Evolutionary conservation across 768 basidiomycete genomes (phyloP), one percentile per base, ranked within the genome.

Genomic region (Dioszegia hungarica): DNA sequence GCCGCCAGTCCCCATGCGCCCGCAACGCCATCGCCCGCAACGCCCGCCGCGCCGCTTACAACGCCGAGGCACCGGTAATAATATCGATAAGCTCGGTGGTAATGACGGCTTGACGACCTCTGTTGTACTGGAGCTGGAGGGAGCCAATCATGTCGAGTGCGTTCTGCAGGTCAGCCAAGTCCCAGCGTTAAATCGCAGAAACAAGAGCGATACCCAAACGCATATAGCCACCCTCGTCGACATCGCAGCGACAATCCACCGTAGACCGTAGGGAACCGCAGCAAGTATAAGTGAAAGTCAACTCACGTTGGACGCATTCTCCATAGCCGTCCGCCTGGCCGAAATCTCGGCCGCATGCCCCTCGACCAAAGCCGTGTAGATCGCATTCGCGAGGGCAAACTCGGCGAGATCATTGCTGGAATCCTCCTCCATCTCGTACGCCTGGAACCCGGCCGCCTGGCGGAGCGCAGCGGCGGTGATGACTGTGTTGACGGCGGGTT

Each of bases 391-490:
- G 54, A 99, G 82, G 3, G 92, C 85, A 78, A 99, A 99, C 76
- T 97, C 91, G 49, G 89, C 85, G 46, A 98, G 82, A 72, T 99
- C 94, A 75, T 86, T 89, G 62, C 90, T 89, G 40, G 86, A 85
- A 67, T 95, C 92, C 70, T 99, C 94, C 77, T 98, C 94, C 82
- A 93, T 90, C 80, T 99, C 95, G 77, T 99, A 99, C 27, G 85
- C 84, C 74, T 86, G 86, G 86, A 97, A 97, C 37, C 88, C 86
- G 68, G 87, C 90, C 66, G 89, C 85, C 73, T 86, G 87, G 75
- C 84, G 85, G 70, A 99, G 82, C 9, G 85, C 83, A 64, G 85
- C 82, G 77, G 88, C 86, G 57, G 87, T 87, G 78, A 86, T 85
- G 66, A 98, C 84, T 70, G 88, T 85, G 70, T 89, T 79, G 31